Conservation (phyloP, 2,329 filamentous ascomycete species). For the Diaporthe australafricana region DNA sequence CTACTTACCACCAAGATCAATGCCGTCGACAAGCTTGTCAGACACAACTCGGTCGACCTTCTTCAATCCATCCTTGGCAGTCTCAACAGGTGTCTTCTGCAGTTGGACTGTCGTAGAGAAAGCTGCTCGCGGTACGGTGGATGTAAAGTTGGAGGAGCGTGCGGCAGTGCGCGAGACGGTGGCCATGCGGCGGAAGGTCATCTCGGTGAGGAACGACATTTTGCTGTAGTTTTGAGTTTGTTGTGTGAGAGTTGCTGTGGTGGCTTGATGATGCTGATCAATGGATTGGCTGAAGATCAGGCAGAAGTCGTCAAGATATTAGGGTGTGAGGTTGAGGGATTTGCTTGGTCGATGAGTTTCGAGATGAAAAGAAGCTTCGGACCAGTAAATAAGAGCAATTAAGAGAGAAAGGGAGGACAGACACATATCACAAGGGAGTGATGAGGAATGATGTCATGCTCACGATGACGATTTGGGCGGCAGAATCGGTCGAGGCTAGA, state of each 20-base stretch:
- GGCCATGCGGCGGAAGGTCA: constrained; percentile 56
- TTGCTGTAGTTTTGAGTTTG: constrained; percentile 38
- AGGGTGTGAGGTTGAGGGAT: background rate
- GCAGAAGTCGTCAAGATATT: background rate
- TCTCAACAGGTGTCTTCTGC: constrained; percentile 63
- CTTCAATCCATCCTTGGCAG: constrained; percentile 70
- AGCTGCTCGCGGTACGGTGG: constrained; percentile 51
- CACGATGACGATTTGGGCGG: constrained; percentile 17
- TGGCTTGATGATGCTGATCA: constrained; percentile 4
- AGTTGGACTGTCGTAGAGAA: constrained; percentile 61
- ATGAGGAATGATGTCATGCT: constrained; percentile 29
- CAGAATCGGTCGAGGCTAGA: background rate
- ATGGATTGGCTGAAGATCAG: constrained; percentile 20
- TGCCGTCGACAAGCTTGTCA: constrained; percentile 71
- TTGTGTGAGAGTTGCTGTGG: constrained; percentile 10
- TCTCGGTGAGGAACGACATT: constrained; percentile 67
- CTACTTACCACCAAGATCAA: constrained; percentile 67
- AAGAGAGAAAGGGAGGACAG: constrained; percentile 13
- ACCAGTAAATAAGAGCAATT: background rate
- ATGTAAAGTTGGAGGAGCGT: constrained; percentile 45
- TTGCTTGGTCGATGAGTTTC: background rate
- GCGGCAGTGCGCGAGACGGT: constrained; percentile 52
- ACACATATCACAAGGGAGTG: background rate
- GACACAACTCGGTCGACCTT: constrained; percentile 69
- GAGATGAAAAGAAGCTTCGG: background rate